Evolutionary conservation across 2,329 filamentous ascomycete genomes (phyloP).

Genomic region (Aspergillus oerlinghausenensis): DNA sequence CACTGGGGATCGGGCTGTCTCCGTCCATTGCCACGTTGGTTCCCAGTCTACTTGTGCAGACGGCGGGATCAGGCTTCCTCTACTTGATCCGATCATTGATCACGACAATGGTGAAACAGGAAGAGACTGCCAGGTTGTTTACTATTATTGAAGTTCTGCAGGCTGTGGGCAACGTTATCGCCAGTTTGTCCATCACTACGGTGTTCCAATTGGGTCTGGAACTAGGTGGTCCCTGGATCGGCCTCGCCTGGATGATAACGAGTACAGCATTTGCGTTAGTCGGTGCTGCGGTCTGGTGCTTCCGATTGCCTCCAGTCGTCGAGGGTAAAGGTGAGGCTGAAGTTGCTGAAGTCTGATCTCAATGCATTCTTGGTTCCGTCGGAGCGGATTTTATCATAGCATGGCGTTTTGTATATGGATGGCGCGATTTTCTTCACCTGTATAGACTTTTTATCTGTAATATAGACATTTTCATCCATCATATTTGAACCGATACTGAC

Average conservation of each 20-base stretch:
- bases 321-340: conserved; percentile 4
- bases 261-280: conserved; percentile 31
- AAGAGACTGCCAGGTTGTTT: conserved; percentile 47
- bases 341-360: not conserved
- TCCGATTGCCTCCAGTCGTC: conserved; percentile 12
- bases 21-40: conserved; percentile 41
- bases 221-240: conserved; percentile 45
- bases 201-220: conserved; percentile 46
- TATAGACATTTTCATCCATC: not conserved
- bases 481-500: not conserved
- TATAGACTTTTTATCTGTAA: not conserved
- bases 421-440: not conserved
- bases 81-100: conserved; percentile 45
- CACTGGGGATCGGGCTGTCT: conserved; percentile 45
- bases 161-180: conserved; percentile 44
- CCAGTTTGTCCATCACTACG: conserved; percentile 43
- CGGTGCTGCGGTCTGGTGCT: conserved; percentile 26
- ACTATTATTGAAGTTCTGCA: conserved; percentile 48
- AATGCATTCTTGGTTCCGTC: not conserved
- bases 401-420: not conserved
- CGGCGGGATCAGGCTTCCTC: conserved; percentile 46
- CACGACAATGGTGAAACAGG: conserved; percentile 45
- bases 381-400: not conserved
- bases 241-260: conserved; percentile 44
- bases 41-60: conserved; percentile 44